Evolutionary conservation across 352 stramenopile genomes (phyloP), one percentile per base, ranked within the genome.

Genomic region (Globisporangium middletonii): DNA sequence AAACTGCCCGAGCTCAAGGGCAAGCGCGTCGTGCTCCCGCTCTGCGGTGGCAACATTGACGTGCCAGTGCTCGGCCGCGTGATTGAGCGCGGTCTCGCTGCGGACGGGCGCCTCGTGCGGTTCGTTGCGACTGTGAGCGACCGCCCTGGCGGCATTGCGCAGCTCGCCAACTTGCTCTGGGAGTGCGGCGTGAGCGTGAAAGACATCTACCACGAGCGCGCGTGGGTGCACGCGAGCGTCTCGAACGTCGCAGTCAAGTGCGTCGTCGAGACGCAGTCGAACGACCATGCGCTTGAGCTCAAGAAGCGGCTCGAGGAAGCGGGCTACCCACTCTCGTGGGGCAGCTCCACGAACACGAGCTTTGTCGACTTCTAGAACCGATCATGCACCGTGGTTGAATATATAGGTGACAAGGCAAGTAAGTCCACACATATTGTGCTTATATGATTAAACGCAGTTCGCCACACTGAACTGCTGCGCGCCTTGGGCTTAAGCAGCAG

Each of bases 41-140:
- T 99, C 8, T 99, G 96, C 59, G 97, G 97, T 48, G 97, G 97
- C 55, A 99, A 99, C 73, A 98, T 99, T 64, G 97, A 98, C 62
- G 98, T 92, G 33, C 96, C 94, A 2, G 92, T 97, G 7, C 72
- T 98, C 11, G 95, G 95, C 8, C 83, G 97, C 47, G 95, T 99
- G 16, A 97, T 99, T 51, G 95, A 99, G 65, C 83, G 96, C 42
- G 97, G 97, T 60, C 71, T 99, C 26, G 96, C 97, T n/a, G 96
- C 97, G 4, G 97, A 99, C 69, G 82, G 91, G 52, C 88, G 97
- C 38, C 89, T 99, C 37, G 90, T 98, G 58, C 95, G 95, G 47
- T 99, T 99, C 62, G 84, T 98, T 28, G 92, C 93, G 18, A 98
- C 95, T 1, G 96, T 99, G 23, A 98, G 89, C 33, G 97, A 99